These are phyloP conservation scores for Carex cristatella DNA, from an alignment of 176 grass and related monocot species.

Conservation along the genomic window DNA sequence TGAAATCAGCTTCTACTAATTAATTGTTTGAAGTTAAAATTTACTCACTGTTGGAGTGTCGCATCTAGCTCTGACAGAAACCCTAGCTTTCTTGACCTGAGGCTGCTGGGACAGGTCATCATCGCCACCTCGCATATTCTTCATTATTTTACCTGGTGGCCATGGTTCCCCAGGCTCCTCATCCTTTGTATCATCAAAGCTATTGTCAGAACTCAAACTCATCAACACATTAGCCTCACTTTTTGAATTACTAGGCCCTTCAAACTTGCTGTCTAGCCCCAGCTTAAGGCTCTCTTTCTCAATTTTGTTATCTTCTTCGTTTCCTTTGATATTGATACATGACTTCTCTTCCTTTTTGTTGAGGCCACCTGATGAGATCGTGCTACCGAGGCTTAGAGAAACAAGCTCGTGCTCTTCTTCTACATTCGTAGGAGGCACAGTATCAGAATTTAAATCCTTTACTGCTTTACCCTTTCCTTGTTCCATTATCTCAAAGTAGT, in stretches of 20 bases:
- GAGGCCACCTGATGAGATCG: slow-evolving; percentile 11
- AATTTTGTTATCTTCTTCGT: slow-evolving; percentile 7
- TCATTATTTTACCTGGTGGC: slow-evolving; percentile 35
- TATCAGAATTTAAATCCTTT: background rate
- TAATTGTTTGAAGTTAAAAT: background rate
- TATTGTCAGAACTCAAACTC: slow-evolving; percentile 58
- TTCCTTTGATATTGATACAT: background rate
- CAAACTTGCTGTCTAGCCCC: slow-evolving; percentile 35
- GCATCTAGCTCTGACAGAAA: slow-evolving; percentile 67
- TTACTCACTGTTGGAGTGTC: slow-evolving; percentile 56
- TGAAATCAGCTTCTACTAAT: background rate
- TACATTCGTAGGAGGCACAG: background rate
- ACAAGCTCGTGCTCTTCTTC: slow-evolving; percentile 37
- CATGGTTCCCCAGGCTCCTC: slow-evolving; percentile 36
- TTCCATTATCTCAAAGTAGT: slow-evolving; percentile 43
- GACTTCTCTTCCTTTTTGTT: slow-evolving; percentile 35
- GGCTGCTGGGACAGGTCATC: slow-evolving; percentile 33
- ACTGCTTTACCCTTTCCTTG: slow-evolving; percentile 29
- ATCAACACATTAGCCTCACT: slow-evolving; percentile 21
- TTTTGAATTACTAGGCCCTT: slow-evolving; percentile 3
- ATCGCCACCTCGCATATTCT: slow-evolving; percentile 27
- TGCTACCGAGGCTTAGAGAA: slow-evolving; percentile 44
- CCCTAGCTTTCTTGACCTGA: slow-evolving; percentile 66
- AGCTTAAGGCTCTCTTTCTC: slow-evolving; percentile 42
- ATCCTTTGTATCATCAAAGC: slow-evolving; percentile 36